A percentile compares a stretch with the other conserved stretches of the same genome.
Evolutionary conservation across 305 asterid species (phyloP).

Genomic region (Fraxinus angustifolia): DNA sequence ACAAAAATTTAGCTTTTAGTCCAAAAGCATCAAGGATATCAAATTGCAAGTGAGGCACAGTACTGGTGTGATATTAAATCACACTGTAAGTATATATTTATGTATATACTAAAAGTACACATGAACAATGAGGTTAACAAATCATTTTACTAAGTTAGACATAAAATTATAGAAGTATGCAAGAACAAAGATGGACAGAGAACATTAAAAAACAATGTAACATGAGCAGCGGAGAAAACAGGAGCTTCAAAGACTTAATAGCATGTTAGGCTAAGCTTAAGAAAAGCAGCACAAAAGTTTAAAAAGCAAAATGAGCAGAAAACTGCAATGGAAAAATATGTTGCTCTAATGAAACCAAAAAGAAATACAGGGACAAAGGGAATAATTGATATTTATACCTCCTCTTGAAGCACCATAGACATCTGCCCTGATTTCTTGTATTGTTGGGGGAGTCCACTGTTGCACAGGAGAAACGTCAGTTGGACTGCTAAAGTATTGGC

Average conservation of each 20-base stretch:
- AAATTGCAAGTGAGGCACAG: background rate
- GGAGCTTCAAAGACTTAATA: background rate
- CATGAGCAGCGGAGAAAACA: background rate
- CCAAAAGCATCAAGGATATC: background rate
- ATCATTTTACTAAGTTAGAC: background rate
- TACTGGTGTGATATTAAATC: background rate
- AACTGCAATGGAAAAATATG: background rate
- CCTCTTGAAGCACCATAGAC: constrained; percentile 59
- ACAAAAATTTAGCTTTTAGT: background rate
- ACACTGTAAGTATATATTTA: background rate
- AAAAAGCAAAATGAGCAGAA: background rate
- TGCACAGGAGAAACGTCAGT: constrained; percentile 72
- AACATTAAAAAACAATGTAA: no score
- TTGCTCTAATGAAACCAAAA: background rate
- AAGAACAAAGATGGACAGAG: background rate
- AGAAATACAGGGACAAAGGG: background rate
- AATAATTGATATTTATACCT: constrained; percentile 42
- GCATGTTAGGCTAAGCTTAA: background rate
- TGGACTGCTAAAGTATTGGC: constrained; percentile 60
- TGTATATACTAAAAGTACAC: background rate
- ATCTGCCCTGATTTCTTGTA: constrained; percentile 76
- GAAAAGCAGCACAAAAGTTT: background rate
- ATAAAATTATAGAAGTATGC: background rate
- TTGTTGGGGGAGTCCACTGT: constrained; percentile 83
- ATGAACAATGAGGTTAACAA: background rate